Conservation (phyloP, 495 filamentous ascomycete genomes). For the Trichoderma parareesei region DNA sequence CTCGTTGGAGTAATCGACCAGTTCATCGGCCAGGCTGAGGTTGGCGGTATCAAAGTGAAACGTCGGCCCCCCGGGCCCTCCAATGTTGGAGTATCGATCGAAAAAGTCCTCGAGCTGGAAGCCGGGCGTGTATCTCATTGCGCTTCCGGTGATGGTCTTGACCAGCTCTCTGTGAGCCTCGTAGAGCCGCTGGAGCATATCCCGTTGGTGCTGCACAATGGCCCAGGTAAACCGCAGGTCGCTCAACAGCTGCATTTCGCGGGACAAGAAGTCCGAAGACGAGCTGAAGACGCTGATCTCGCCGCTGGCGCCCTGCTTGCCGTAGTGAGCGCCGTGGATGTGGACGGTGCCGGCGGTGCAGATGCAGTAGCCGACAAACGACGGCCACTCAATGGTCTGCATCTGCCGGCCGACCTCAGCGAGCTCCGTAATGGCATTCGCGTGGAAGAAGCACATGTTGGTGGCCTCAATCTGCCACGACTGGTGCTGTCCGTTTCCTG, state of each 20-base stretch:
- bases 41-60: constrained; percentile 46
- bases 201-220: constrained; percentile 69
- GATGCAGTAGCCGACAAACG: constrained; percentile 74
- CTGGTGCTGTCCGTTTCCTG: constrained; percentile 73
- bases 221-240: constrained; percentile 69
- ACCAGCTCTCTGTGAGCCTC: constrained; percentile 65
- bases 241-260: constrained; percentile 69
- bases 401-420: constrained; percentile 64
- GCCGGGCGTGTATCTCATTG: constrained; percentile 59
- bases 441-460: constrained; percentile 77
- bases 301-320: constrained; percentile 51
- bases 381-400: constrained; percentile 69
- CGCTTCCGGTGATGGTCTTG: constrained; percentile 52
- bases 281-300: constrained; percentile 41
- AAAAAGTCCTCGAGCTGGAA: constrained; percentile 85
- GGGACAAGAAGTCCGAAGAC: constrained; percentile 62
- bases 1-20: constrained; percentile 40
- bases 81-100: constrained; percentile 57
- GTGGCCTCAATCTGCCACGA: constrained; percentile 88
- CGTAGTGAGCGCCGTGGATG: constrained; percentile 76
- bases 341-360: constrained; percentile 78
- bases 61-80: constrained; percentile 29
- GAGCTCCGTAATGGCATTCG: constrained; percentile 77
- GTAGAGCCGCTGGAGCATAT: constrained; percentile 66
- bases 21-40: constrained; percentile 44